Conservation (phyloP, 2,329 filamentous ascomycete species). For the Chrysosporium keratinophilum region DNA sequence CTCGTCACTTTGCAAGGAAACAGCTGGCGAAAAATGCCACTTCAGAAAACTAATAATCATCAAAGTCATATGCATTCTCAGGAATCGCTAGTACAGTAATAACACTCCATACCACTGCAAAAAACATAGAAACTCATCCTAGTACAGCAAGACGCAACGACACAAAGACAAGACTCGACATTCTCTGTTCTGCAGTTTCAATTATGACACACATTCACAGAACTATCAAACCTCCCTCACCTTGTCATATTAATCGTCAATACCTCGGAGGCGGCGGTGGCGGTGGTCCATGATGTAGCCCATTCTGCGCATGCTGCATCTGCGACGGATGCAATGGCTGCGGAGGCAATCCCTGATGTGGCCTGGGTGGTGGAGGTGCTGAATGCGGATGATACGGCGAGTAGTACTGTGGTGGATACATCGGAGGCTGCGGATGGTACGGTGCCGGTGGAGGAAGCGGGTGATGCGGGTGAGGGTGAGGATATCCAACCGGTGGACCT, state of each 20-base stretch:
- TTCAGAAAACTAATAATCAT: neutral
- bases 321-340: constrained; percentile 6
- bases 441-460: neutral
- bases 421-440: constrained; percentile 3
- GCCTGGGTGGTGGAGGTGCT: constrained; percentile 7
- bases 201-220: too few relatives aligned
- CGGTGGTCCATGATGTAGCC: constrained; percentile 3
- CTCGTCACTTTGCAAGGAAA: too few relatives aligned
- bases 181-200: neutral
- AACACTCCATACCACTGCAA: neutral
- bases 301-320: neutral
- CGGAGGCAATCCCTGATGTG: constrained; percentile 6
- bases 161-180: neutral
- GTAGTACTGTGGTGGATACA: constrained; percentile 10
- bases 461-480: constrained; percentile 1
- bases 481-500: constrained; percentile 1
- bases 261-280: constrained; percentile 5
- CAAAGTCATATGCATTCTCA: neutral
- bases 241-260: neutral
- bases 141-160: neutral
- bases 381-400: constrained; percentile 9
- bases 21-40: too few relatives aligned
- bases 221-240: too few relatives aligned
- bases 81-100: neutral
- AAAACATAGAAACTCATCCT: neutral